Percentiles rank a stretch among this genome's conserved stretches.
These are phyloP conservation scores for Colletotrichum liriopes DNA, from an alignment of 2,329 filamentous ascomycete genomes.

Conservation along the genomic window DNA sequence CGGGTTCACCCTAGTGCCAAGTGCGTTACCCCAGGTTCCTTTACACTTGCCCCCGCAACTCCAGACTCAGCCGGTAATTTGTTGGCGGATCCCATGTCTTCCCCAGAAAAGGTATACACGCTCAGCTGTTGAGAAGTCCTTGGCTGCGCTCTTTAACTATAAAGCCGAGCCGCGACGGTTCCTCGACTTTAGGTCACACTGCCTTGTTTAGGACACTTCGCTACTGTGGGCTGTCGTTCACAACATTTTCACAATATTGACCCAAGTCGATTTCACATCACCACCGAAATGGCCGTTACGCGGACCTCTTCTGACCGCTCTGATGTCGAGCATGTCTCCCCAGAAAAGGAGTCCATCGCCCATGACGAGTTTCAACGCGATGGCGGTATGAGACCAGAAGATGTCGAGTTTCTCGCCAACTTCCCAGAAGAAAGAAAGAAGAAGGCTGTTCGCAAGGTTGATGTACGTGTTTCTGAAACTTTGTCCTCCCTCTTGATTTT, in stretches of 20 bases:
- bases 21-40: conserved; percentile 25
- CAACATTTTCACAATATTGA: not conserved
- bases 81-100: conserved; percentile 4
- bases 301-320: conserved; percentile 27
- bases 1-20: conserved; percentile 12
- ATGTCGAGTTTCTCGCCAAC: conserved; percentile 51
- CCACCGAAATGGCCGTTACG: conserved; percentile 37
- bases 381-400: conserved; percentile 46
- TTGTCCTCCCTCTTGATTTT: not conserved
- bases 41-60: conserved; percentile 14
- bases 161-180: conserved; percentile 11
- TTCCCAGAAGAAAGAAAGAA: conserved; percentile 51
- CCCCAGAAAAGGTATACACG: not conserved
- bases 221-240: not conserved
- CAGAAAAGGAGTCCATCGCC: conserved; percentile 46
- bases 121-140: not conserved
- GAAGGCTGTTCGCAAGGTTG: conserved; percentile 51
- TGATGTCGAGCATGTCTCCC: conserved; percentile 47
- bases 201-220: not conserved
- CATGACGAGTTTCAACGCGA: conserved; percentile 46
- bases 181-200: not conserved
- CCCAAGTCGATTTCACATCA: not conserved
- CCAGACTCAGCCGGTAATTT: not conserved
- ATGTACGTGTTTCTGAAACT: conserved; percentile 42
- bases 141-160: conserved; percentile 4